phyloP scores from a whole-genome alignment of 345 rosid genomes.

The Sonneratia alba region DNA sequence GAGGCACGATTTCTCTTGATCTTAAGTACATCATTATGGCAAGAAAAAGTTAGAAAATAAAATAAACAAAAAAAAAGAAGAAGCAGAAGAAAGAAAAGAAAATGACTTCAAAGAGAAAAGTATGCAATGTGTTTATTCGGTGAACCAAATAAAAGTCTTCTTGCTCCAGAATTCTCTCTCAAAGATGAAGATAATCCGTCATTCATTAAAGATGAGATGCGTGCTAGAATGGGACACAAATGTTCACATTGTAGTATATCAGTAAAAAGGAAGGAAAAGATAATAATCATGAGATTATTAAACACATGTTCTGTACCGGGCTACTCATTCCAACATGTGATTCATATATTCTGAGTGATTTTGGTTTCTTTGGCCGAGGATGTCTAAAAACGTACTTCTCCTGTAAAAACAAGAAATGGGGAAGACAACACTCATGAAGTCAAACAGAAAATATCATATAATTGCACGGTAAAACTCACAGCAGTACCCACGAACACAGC shows the following conservation, averaged over 20 bases:
- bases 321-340: slow-evolving; percentile 99
- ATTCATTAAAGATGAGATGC: not conserved
- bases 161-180: not conserved
- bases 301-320: slow-evolving; percentile 43
- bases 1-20: not conserved
- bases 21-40: not conserved
- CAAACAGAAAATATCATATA: not conserved
- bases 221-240: not conserved
- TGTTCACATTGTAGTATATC: not conserved
- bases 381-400: slow-evolving; percentile 74
- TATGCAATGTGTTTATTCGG: not conserved
- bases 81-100: not conserved
- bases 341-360: slow-evolving; percentile 86
- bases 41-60: not conserved
- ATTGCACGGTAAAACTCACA: not conserved
- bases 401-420: slow-evolving; percentile 28
- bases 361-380: slow-evolving; percentile 78
- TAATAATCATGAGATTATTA: not conserved
- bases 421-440: not conserved
- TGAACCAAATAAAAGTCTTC: not conserved
- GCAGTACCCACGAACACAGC: not conserved
- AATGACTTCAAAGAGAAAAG: not conserved
- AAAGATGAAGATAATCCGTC: not conserved
- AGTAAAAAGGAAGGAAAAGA: not conserved
- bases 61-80: no score